Evolutionary conservation across 2,329 filamentous ascomycete species (phyloP), one percentile per base, ranked within the genome.

Genomic region (Aspergillus awamori): DNA sequence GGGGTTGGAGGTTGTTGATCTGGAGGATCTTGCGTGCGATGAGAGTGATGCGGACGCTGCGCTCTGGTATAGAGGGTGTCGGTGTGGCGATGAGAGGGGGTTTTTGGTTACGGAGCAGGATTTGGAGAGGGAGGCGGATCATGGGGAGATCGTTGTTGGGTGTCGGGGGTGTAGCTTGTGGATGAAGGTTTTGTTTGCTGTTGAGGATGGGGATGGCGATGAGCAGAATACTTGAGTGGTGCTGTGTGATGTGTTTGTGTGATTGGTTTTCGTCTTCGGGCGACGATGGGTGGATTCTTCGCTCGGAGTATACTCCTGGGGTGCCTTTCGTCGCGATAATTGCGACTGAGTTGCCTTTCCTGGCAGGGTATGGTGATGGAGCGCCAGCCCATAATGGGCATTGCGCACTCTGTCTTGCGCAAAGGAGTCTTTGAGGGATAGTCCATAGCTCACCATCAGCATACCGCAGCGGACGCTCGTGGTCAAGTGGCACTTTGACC

Each of bases 161-260:
- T 89, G 86, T 76, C 78, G 79, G 59, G 86, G 86, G 38, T 89
- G 86, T 74, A 88, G 86, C 79, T 77, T 89, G 60, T 88, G 84
- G 82, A 78, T 88, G 62, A 83, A 83, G 71, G 81, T 89, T 48
- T 74, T 84, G 64, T 89, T 88, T 78, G 83, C 80, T 22, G 80
- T 84, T 51, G 80, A 81, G 41, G 70, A 70, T 59, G 61, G 59
- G 26, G 59, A 53, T 13, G 39, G 49, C 48, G 45, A 17, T 15
- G 61, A 38, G 11, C 39, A 22, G 26, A 3, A 36, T 45, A 26
- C 47, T 41, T 15, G 15, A 51, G 80, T 78, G 8, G 72, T 69
- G 51, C 69, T 48, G 38, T 58, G 22, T 47, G 33, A 60, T 48
- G 11, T 30, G 4, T 30, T 8, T 30, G 24, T 24, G 13, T 20